Conservation (phyloP, 1,284 basidiomycete species). For the Pterulicium gracile region DNA sequence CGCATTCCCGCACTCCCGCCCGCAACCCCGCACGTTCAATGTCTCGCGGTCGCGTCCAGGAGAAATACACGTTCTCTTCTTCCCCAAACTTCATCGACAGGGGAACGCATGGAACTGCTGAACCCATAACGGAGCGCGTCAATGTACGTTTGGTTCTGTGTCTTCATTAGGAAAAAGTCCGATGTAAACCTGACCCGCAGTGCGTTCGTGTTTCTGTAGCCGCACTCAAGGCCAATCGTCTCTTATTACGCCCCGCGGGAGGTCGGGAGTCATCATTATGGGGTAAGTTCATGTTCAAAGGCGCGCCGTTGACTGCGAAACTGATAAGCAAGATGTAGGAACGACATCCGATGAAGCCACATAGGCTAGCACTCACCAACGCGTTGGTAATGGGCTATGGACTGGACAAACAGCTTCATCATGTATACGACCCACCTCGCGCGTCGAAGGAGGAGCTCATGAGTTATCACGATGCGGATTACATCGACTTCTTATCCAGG, state of each 20-base stretch:
- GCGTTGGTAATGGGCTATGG: conserved; percentile 95
- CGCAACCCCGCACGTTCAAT: too few relatives aligned
- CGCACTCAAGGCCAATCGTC: conserved; percentile 81
- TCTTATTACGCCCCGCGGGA: conserved; percentile 94
- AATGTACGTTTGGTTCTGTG: conserved; percentile 38
- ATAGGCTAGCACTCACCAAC: conserved; percentile 90
- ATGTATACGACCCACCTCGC: conserved; percentile 80
- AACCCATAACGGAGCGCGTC: conserved; percentile 64
- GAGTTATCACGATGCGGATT: conserved; percentile 89
- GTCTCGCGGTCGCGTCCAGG: too few relatives aligned
- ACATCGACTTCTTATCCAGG: conserved; percentile 91
- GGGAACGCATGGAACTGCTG: conserved; percentile 51
- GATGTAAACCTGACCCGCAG: conserved; percentile 4
- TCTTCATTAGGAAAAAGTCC: too few relatives aligned
- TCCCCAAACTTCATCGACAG: conserved; percentile 65
- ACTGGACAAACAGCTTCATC: conserved; percentile 89
- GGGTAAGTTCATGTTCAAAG: conserved; percentile 44
- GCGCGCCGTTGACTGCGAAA: background rate
- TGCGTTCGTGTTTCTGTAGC: conserved; percentile 26
- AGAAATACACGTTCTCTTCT: conserved; percentile 45
- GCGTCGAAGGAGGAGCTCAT: conserved; percentile 89
- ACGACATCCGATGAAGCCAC: conserved; percentile 98
- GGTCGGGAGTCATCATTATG: conserved; percentile 93
- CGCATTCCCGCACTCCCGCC: too few relatives aligned
- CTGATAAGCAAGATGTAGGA: conserved; percentile 41